A percentile compares a stretch with the other conserved stretches of the same genome.
These are phyloP conservation scores for Rhynchospora breviuscula DNA, from an alignment of 176 grass and related monocot genomes.

Conservation along the genomic window DNA sequence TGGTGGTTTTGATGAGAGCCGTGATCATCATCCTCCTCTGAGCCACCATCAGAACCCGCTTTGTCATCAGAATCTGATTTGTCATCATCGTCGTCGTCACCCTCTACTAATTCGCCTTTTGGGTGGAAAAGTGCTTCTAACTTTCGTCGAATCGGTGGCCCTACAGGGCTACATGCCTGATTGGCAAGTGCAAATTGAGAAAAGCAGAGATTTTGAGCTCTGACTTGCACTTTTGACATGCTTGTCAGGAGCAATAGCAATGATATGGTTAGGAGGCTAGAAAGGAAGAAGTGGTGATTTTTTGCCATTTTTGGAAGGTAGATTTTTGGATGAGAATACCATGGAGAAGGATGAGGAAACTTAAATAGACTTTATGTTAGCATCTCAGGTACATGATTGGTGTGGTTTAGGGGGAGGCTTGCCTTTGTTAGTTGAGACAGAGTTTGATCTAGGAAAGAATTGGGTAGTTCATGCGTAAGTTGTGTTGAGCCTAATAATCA, in stretches of 20 bases:
- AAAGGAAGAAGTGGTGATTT: background rate
- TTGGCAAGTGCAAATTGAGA: constrained; percentile 68
- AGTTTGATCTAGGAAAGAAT: constrained; percentile 16
- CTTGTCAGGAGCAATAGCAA: background rate
- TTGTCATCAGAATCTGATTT: constrained; percentile 31
- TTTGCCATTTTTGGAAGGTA: background rate
- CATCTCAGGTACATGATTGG: constrained; percentile 7
- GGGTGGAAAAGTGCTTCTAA: constrained; percentile 14
- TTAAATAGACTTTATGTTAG: background rate
- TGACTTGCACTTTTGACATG: constrained; percentile 10
- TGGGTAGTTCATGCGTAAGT: constrained; percentile 19
- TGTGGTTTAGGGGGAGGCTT: background rate
- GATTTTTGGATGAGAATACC: background rate
- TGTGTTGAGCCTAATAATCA: background rate
- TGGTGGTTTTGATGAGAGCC: background rate
- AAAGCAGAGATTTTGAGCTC: constrained; percentile 52
- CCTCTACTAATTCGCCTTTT: constrained; percentile 28
- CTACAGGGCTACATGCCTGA: constrained; percentile 56
- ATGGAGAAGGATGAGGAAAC: background rate
- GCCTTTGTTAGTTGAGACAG: constrained; percentile 1
- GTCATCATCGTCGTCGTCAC: constrained; percentile 22
- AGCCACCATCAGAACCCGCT: constrained; percentile 22
- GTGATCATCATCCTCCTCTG: constrained; percentile 24
- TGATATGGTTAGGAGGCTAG: constrained; percentile 1
- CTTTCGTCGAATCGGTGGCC: constrained; percentile 6